A percentile compares a stretch with the other conserved stretches of the same genome.
Conservation (phyloP, 345 rosid species). For the Geranium brycei region DNA sequence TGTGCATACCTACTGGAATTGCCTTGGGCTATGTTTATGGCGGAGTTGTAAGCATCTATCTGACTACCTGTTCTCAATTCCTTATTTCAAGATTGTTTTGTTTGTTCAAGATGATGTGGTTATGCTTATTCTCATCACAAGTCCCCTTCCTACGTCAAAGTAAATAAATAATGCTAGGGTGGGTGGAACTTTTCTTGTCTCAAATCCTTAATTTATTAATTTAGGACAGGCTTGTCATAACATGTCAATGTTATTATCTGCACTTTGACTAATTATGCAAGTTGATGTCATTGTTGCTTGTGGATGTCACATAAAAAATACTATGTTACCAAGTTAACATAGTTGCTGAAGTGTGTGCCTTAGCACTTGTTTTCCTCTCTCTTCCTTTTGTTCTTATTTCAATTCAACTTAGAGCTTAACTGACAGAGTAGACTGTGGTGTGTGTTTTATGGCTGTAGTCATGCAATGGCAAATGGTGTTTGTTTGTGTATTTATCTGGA, state of each 20-base stretch:
- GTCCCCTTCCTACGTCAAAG: neutral
- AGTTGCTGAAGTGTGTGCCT: too few relatives aligned
- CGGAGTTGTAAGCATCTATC: slow-evolving; percentile 55
- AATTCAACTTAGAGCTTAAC: too few relatives aligned
- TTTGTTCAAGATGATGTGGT: neutral
- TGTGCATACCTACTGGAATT: slow-evolving; percentile 91
- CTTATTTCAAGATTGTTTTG: neutral
- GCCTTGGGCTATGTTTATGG: slow-evolving; percentile 91
- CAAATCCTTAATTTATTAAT: neutral
- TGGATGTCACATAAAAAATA: too few relatives aligned
- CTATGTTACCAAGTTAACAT: too few relatives aligned
- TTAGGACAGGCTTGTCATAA: neutral
- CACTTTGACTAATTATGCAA: neutral
- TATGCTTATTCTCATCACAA: neutral
- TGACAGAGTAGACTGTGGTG: too few relatives aligned
- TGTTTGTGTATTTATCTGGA: neutral
- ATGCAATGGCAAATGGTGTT: neutral
- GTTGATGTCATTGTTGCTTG: neutral
- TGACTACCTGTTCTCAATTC: neutral
- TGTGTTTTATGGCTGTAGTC: too few relatives aligned
- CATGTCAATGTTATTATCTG: neutral
- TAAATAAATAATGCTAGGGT: neutral
- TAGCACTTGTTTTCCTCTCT: too few relatives aligned
- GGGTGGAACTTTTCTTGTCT: neutral
- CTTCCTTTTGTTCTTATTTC: too few relatives aligned